Evolutionary conservation across 495 filamentous ascomycete genomes (phyloP), one percentile per base, ranked within the genome.

Genomic region (Penicillium taxi): DNA sequence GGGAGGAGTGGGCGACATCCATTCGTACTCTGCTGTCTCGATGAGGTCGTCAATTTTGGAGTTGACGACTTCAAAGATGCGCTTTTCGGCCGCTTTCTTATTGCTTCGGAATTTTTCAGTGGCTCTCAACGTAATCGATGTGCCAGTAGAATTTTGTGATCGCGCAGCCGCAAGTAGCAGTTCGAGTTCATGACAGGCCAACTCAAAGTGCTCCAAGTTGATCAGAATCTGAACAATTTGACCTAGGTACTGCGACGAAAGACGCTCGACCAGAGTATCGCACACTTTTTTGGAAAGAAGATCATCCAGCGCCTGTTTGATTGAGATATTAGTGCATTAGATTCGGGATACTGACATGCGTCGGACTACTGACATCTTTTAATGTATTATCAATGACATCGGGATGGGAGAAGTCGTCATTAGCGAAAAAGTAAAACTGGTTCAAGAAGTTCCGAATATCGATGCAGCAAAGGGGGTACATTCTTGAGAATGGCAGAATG

Each of bases 221-320:
- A 94, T 96, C 35, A 99, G 67, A 45, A 99, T 99, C 51, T 96
- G 91, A 18, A 96, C 90, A 41, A 99, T 96, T 47, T 96, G 91
- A 1, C 91, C 91, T 6, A 95, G 71, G 57, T 96, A 96, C 53
- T 96, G 88, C 0, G 86, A 90, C 44, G 72, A 81, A 6, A 99
- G 74, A 31, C 88, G 77, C 46, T 96, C 87, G 3, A 96, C 82
- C 11, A 99, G 73, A 1, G 81, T 81, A 39, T 84, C 72, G 70
- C 89, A 96, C 42, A 99, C 89, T 50, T 91, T 86, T 32, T 81
- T 73, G 23, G 82, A 87, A 16, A 99, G 74, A 26, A 99, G 78
- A 38, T 91, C 81, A 54, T 99, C 91, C 18, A 99, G 60, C n/a
- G 81, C 76, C 68, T 82, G 11, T 20, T 35, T 2, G 9, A n/a